phyloP scores from a whole-genome alignment of 164 flowering plant species.

The Houttuynia cordata region DNA sequence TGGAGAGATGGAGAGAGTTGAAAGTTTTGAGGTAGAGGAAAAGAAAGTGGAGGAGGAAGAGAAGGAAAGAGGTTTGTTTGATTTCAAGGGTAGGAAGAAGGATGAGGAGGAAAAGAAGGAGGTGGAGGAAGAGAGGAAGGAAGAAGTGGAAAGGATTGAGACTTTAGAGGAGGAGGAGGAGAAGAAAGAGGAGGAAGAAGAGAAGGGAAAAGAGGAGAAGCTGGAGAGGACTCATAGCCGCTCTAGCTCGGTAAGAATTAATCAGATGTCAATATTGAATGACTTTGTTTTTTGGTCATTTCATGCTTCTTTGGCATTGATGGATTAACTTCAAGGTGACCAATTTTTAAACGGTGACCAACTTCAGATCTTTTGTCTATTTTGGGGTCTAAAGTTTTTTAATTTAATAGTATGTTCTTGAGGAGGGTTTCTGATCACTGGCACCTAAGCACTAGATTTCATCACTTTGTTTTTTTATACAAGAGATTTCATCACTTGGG shows the following conservation, averaged over 20 bases:
- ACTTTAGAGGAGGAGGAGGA: not conserved
- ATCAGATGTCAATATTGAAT: too few relatives aligned
- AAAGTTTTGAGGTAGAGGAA: conserved; percentile 1
- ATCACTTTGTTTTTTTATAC: too few relatives aligned
- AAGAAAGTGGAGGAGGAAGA: conserved; percentile 15
- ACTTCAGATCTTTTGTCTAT: too few relatives aligned
- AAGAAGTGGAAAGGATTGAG: conserved; percentile 5
- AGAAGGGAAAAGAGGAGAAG: conserved; percentile 44
- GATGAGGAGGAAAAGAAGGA: conserved; percentile 13
- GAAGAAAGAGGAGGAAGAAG: not conserved
- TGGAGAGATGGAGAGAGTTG: conserved; percentile 13
- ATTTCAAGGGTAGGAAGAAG: not conserved
- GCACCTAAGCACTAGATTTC: too few relatives aligned
- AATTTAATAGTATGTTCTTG: too few relatives aligned
- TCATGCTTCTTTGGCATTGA: too few relatives aligned
- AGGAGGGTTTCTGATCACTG: too few relatives aligned
- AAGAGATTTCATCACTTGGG: too few relatives aligned
- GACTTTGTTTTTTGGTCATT: too few relatives aligned
- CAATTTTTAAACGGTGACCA: too few relatives aligned
- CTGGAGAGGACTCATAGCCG: conserved; percentile 53
- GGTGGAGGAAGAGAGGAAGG: conserved; percentile 29
- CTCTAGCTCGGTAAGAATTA: conserved; percentile 68
- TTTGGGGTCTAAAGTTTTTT: too few relatives aligned
- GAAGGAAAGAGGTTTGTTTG: conserved; percentile 2
- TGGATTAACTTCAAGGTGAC: too few relatives aligned